A percentile compares a stretch with the other conserved stretches of the same genome.
Conservation (phyloP, 805 yeast species). For the Kazachstania africana region DNA sequence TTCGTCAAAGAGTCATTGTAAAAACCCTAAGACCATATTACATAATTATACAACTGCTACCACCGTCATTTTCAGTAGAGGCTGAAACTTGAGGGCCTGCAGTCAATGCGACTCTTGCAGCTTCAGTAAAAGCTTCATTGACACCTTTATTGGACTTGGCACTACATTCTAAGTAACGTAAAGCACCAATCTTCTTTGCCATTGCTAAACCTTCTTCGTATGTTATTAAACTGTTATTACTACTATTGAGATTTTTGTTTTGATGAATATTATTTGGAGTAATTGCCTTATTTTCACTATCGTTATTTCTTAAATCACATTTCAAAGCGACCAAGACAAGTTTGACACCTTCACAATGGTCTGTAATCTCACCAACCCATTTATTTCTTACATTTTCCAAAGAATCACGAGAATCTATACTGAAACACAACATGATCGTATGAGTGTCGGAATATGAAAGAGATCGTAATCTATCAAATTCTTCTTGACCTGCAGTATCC, state of each 20-base stretch:
- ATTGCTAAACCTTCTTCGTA: slow-evolving; percentile 91
- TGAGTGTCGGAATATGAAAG: slow-evolving; percentile 91
- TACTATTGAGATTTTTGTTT: slow-evolving; percentile 15
- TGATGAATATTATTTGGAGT: slow-evolving; percentile 20
- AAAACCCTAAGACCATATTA: too few species aligned
- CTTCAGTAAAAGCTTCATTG: slow-evolving; percentile 98
- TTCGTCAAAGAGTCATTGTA: too few species aligned
- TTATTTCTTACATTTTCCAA: slow-evolving; percentile 87
- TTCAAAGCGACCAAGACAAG: slow-evolving; percentile 87
- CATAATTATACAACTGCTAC: slow-evolving; percentile 32
- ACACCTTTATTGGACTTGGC: slow-evolving; percentile 96
- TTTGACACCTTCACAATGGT: slow-evolving; percentile 94
- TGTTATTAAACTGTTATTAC: slow-evolving; percentile 40
- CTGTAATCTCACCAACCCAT: slow-evolving; percentile 96
- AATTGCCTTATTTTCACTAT: slow-evolving; percentile 33
- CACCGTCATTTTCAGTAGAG: slow-evolving; percentile 27
- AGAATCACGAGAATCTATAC: slow-evolving; percentile 90
- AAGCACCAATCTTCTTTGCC: slow-evolving; percentile 88
- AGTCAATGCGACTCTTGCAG: slow-evolving; percentile 90
- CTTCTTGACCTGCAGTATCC: slow-evolving; percentile 99
- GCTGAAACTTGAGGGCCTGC: slow-evolving; percentile 73
- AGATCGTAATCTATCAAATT: slow-evolving; percentile 87
- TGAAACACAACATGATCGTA: slow-evolving; percentile 91
- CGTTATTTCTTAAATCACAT: slow-evolving; percentile 77
- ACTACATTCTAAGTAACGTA: slow-evolving; percentile 90